phyloP scores from a whole-genome alignment of 163 green algal species.

The Volvox carteri region DNA sequence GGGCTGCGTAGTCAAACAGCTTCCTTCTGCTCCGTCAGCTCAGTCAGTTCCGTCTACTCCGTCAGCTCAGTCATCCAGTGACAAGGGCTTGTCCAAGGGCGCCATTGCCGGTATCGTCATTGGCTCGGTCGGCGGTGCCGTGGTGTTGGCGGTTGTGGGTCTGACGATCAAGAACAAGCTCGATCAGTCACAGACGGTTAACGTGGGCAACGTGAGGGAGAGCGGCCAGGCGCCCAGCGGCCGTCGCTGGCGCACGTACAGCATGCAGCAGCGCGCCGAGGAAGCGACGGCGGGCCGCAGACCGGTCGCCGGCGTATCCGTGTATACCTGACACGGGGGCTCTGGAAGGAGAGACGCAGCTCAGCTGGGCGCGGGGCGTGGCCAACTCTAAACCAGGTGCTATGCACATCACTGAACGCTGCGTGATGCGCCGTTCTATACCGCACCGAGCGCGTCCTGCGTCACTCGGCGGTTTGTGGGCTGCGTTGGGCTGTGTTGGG shows the following conservation, averaged over 20 bases:
- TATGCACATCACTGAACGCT: too few relatives aligned
- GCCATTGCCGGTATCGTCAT: constrained; percentile 53
- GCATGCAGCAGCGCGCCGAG: constrained; percentile 37
- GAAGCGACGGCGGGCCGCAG: background rate
- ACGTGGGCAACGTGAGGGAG: background rate
- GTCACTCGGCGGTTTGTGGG: too few relatives aligned
- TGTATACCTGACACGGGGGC: constrained; percentile 2
- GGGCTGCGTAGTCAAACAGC: background rate
- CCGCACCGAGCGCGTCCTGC: too few relatives aligned
- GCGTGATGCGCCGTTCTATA: too few relatives aligned
- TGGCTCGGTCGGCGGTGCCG: constrained; percentile 1
- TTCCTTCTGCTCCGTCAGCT: background rate
- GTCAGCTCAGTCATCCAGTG: background rate
- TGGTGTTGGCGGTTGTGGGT: constrained; percentile 27
- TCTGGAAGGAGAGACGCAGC: background rate
- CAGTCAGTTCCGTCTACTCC: background rate
- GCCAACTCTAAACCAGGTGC: too few relatives aligned
- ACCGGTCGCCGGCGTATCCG: constrained; percentile 23
- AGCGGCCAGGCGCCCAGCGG: background rate
- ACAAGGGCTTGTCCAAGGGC: background rate
- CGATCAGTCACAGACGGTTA: background rate
- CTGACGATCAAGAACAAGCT: constrained; percentile 40
- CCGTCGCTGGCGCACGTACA: constrained; percentile 43
- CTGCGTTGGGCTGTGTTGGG: too few relatives aligned
- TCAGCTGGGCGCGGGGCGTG: background rate